Evolutionary conservation across 2,329 filamentous ascomycete species (phyloP), one percentile per base, ranked within the genome.

Genomic region (Calonectria hawksworthii): DNA sequence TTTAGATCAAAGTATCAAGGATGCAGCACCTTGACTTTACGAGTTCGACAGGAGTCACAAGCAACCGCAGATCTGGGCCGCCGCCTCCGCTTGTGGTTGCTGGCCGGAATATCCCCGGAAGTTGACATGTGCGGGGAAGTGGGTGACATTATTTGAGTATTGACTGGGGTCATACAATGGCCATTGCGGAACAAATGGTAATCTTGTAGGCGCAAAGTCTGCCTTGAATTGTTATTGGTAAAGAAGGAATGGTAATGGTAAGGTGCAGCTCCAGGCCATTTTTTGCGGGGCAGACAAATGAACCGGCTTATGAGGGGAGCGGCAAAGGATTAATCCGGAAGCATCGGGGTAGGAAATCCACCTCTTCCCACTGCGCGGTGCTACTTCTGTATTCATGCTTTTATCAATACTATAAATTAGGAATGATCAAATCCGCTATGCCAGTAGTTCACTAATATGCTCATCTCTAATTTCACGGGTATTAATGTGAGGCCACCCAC

Each of bases 11-110:
- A 26, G 7, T 14, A 64, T 14, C 3, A 13, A 47, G 44, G 44
- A 18, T 5, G 3, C 14, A 38, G 26, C n/a, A 74, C 72, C 54
- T 74, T 74, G 52, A 74, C 72, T 36, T 74, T 74, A 16, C 72
- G 72, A 7, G 64, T 59, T 65, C 72, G 47, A 28, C 72, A 74
- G 3, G 72, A 68, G 36, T 74, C 72, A 69, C 72, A 74, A 16
- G 72, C 72, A 38, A 74, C 69, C 6, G 72, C 69, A 28, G 72
- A 54, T 65, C 72, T 52, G 3, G 72, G 69, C 18, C 72, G 72
- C 26, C 72, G 72, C 32, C 69, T 74, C 21, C 72, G 68, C 36
- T 74, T 74, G n/a, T 21, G 41, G 38, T 50, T 61, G 28, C 67
- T 38, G 4, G 52, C 26, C 4, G 51, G 51, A 14, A 41, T n/a